phyloP scores from a whole-genome alignment of 2,329 filamentous ascomycete genomes.

The Calonectria montana region DNA sequence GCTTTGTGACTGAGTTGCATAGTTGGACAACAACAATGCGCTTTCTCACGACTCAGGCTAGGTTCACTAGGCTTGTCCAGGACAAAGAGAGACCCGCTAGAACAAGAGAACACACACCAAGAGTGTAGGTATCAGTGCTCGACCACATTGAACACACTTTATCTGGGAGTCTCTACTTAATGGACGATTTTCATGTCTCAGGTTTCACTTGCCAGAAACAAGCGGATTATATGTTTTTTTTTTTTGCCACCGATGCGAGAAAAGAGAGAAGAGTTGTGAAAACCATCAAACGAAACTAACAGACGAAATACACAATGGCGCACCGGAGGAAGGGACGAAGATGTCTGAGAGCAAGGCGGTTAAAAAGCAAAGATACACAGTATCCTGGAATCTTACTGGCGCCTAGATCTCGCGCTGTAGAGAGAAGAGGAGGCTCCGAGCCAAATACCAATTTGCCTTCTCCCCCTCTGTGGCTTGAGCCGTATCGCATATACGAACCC shows the following conservation, averaged over 20 bases:
- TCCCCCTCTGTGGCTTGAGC: constrained; percentile 33
- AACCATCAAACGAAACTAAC: not conserved
- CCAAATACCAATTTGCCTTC: constrained; percentile 19
- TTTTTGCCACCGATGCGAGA: not conserved
- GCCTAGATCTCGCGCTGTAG: not conserved
- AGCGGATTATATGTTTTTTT: no score
- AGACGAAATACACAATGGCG: not conserved
- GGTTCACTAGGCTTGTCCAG: not conserved
- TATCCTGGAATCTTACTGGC: not conserved
- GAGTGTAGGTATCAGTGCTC: not conserved
- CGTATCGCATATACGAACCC: constrained; percentile 30
- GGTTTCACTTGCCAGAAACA: not conserved
- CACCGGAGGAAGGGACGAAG: not conserved
- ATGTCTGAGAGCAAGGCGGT: not conserved
- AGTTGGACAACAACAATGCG: not conserved
- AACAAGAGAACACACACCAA: not conserved
- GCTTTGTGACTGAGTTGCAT: not conserved
- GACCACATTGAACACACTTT: not conserved
- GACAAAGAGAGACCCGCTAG: not conserved
- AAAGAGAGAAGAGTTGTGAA: not conserved
- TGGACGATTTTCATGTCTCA: not conserved
- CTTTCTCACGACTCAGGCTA: not conserved
- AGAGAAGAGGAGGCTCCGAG: constrained; percentile 6
- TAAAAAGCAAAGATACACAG: not conserved
- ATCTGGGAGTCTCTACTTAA: not conserved